A percentile compares a stretch with the other conserved stretches of the same genome.
These are phyloP conservation scores for Bacidia gigantensis DNA, from an alignment of 495 filamentous ascomycete species.

Conservation along the genomic window DNA sequence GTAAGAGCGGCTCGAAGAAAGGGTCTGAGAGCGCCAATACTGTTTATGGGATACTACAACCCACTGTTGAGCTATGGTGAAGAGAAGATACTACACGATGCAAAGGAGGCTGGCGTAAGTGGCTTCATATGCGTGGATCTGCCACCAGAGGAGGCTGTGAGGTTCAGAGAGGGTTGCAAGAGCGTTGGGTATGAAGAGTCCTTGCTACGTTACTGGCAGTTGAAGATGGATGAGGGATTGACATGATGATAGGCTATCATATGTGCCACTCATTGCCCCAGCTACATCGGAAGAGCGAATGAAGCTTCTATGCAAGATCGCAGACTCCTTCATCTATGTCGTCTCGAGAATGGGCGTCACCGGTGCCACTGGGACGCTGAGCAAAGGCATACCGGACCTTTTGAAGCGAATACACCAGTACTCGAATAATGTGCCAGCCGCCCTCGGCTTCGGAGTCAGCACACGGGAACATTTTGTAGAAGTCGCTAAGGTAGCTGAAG, in stretches of 20 bases:
- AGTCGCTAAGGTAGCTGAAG: constrained; percentile 72
- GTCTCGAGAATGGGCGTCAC: constrained; percentile 97
- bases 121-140: constrained; percentile 97
- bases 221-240: neutral
- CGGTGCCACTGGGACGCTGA: constrained; percentile 72
- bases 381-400: constrained; percentile 63
- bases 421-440: constrained; percentile 79
- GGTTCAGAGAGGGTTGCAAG: constrained; percentile 75
- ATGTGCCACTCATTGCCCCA: constrained; percentile 89
- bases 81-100: constrained; percentile 72
- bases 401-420: constrained; percentile 77
- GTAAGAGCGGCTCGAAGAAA: constrained; percentile 59
- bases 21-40: constrained; percentile 65
- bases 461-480: constrained; percentile 86
- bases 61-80: constrained; percentile 87
- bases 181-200: constrained; percentile 51
- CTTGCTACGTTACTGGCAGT: constrained; percentile 6
- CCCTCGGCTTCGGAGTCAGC: constrained; percentile 91
- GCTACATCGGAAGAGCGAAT: constrained; percentile 84
- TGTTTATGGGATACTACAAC: constrained; percentile 99
- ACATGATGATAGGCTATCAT: constrained; percentile 51
- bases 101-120: constrained; percentile 75
- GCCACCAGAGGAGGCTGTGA: constrained; percentile 90
- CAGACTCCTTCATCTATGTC: constrained; percentile 98
- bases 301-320: constrained; percentile 90